These are phyloP conservation scores for Suaeda aralocaspica DNA, from an alignment of 148 eudicot species.

Conservation along the genomic window DNA sequence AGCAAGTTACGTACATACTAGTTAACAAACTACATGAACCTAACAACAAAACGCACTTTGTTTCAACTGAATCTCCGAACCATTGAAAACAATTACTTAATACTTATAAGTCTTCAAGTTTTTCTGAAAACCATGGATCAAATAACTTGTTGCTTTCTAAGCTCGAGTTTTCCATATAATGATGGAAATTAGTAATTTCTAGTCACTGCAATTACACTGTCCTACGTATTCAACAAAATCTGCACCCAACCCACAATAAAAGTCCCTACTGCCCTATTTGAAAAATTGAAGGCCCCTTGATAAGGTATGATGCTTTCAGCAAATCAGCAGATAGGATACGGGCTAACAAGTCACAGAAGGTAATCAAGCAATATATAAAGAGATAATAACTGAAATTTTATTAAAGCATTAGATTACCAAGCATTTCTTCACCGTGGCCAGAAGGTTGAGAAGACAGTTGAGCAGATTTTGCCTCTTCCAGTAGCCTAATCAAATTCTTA, in stretches of 20 bases:
- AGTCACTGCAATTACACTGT: too few relatives aligned
- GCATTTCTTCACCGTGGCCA: conserved; percentile 27
- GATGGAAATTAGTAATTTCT: too few relatives aligned
- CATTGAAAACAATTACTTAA: too few relatives aligned
- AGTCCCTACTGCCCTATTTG: not conserved
- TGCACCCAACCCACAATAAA: not conserved
- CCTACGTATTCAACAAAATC: not conserved
- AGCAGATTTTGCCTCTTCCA: conserved; percentile 60
- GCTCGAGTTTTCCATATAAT: too few relatives aligned
- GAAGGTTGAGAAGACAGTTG: conserved; percentile 40
- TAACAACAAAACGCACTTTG: too few relatives aligned
- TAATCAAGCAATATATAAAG: not conserved
- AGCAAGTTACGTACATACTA: not conserved
- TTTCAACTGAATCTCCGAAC: too few relatives aligned
- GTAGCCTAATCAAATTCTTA: conserved; percentile 52
- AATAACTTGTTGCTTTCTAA: too few relatives aligned
- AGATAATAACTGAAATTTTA: not conserved
- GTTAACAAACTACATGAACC: not conserved
- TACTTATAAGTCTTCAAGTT: too few relatives aligned
- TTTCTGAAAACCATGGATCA: too few relatives aligned
- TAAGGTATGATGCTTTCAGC: not conserved
- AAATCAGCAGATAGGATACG: too few relatives aligned
- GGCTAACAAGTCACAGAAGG: not conserved
- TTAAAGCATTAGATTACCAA: conserved; percentile 36
- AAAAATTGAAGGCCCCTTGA: too few relatives aligned